phyloP scores from a whole-genome alignment of 2,329 filamentous ascomycete species.

The Stagonosporopsis chrysanthemi region DNA sequence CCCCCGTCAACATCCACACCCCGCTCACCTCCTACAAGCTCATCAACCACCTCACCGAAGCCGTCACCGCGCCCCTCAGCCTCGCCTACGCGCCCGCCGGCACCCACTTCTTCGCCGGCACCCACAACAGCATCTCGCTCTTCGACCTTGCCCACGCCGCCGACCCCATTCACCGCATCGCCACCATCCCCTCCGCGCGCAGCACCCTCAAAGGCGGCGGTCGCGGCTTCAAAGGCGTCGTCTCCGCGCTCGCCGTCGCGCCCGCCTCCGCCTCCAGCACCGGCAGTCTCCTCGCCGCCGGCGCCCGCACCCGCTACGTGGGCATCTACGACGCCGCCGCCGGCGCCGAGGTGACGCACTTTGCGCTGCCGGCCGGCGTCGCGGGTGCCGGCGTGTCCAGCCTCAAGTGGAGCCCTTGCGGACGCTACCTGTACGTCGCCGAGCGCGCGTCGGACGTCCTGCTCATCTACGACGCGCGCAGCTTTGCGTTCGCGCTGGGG shows the following conservation, averaged over 20 bases:
- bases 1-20: constrained; percentile 33
- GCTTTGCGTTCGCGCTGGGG: constrained; percentile 59
- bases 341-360: constrained; percentile 60
- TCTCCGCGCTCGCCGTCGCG: constrained; percentile 59
- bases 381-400: constrained; percentile 63
- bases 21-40: constrained; percentile 62
- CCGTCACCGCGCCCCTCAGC: constrained; percentile 62
- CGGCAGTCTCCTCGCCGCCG: constrained; percentile 62
- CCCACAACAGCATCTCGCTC: constrained; percentile 59
- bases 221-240: constrained; percentile 62
- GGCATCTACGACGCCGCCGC: constrained; percentile 63
- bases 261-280: constrained; percentile 32
- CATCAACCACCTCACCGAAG: constrained; percentile 63
- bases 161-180: constrained; percentile 51
- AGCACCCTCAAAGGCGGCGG: constrained; percentile 54
- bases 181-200: constrained; percentile 58
- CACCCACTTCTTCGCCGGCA: constrained; percentile 65
- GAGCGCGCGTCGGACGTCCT: constrained; percentile 65
- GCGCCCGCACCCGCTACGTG: constrained; percentile 63
- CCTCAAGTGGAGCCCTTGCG: constrained; percentile 65
- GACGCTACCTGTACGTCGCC: constrained; percentile 64
- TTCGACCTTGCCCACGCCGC: constrained; percentile 63
- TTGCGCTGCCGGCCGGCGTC: constrained; percentile 50
- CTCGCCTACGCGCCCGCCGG: constrained; percentile 61
- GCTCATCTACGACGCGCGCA: constrained; percentile 66